Evolutionary conservation across 1,284 basidiomycete genomes (phyloP).

Genomic region (Ustilago bromivora): DNA sequence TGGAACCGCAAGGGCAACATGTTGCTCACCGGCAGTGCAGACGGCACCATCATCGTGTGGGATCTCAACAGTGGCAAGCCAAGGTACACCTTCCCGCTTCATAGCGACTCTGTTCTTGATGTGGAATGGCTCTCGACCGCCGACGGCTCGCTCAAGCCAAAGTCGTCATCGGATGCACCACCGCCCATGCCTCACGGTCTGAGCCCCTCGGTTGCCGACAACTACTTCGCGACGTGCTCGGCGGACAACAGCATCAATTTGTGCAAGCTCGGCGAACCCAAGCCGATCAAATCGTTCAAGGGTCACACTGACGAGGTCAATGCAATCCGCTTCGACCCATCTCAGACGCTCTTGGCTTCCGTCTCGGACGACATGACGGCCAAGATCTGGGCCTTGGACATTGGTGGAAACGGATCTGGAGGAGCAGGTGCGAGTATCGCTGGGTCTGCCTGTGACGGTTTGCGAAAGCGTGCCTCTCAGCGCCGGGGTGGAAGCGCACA

Average conservation of each 20-base stretch:
- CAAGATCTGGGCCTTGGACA: slow-evolving; percentile 64
- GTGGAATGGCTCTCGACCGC: slow-evolving; percentile 67
- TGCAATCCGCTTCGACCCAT: slow-evolving; percentile 67
- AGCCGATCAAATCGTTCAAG: slow-evolving; percentile 63
- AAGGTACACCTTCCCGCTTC: slow-evolving; percentile 64
- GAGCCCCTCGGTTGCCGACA: slow-evolving; percentile 54
- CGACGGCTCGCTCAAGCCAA: slow-evolving; percentile 44
- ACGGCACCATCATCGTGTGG: slow-evolving; percentile 69
- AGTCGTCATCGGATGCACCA: slow-evolving; percentile 33
- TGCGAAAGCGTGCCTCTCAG: slow-evolving; percentile 48
- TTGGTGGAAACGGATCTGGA: slow-evolving; percentile 22
- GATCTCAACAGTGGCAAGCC: slow-evolving; percentile 68
- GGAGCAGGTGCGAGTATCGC: slow-evolving; percentile 17
- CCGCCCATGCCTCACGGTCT: slow-evolving; percentile 56
- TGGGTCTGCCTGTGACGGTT: slow-evolving; percentile 26
- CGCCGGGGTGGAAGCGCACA: slow-evolving; percentile 55
- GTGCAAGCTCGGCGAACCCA: slow-evolving; percentile 65
- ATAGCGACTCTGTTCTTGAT: slow-evolving; percentile 66
- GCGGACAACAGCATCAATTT: slow-evolving; percentile 68
- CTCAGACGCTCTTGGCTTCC: slow-evolving; percentile 65
- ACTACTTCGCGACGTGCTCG: slow-evolving; percentile 66
- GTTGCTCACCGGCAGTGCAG: slow-evolving; percentile 65
- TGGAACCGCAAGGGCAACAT: slow-evolving; percentile 69
- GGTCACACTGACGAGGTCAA: slow-evolving; percentile 69
- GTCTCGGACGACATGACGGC: slow-evolving; percentile 66